Base-by-base conservation (phyloP, 1,284 basidiomycete species). In the Ceratobasidium sp. region DNA sequence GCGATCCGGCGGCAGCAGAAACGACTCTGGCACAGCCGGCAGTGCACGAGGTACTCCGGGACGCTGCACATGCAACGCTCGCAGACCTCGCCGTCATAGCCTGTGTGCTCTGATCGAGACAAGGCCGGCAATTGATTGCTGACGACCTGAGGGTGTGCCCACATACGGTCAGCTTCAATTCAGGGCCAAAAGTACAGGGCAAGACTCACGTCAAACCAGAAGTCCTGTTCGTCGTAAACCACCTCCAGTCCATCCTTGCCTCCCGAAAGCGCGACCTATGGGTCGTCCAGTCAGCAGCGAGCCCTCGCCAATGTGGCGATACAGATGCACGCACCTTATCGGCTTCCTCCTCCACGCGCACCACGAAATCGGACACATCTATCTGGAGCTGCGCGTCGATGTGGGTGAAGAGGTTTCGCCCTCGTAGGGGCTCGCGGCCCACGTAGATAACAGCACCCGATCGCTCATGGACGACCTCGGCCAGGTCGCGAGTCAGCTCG, bases 141-240 rank as follows among this genome's bases (percentile, higher is more conserved):
- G 12, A 58, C 1, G 3, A 67, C 12, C 64, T 67, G 11, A 1
- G 7, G 11, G 36, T 8, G 8, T 9, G 36, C 3, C 36, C 18
- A 30, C 23, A 8, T 3, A 9, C 51, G 3, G 7, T 38, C 28
- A 14, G 30, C 30, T 3, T 9, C 2, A 42, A 4, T n/a, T 14
- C 33, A 42, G 16, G 23, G 4, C 59, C 12, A 21, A 16, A 42
- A 9, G 44, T 48, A 7, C 48, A 16, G 23, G 23, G 5, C 1
- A 7, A 1, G 1, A 33, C 66, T 58, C 28, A 70, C 66, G 6
- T 70, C 66, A 18, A 70, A 56, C 66, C 66, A 70, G 11, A 70
- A 36, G 42, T 70, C 66, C 0, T 11, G 7, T 4, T 36, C 66
- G 30, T 58, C 44, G 21, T 28, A 12, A 30, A 56, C 38, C 9